Percentiles rank a stretch among this genome's conserved stretches.
phyloP scores from a whole-genome alignment of 495 filamentous ascomycete genomes.

The Aspergillus biplanus region DNA sequence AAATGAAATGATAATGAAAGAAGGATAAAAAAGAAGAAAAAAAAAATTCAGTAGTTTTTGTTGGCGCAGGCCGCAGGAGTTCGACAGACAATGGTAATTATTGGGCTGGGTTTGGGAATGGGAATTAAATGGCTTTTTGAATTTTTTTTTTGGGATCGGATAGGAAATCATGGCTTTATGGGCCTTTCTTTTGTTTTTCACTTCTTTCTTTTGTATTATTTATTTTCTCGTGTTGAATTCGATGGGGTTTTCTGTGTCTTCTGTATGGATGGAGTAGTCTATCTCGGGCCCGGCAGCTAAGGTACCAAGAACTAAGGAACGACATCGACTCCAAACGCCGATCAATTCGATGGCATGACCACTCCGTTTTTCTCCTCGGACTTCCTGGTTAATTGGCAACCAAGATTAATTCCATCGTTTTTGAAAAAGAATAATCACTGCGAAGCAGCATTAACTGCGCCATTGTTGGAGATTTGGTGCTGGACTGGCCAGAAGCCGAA shows the following conservation, averaged over 20 bases:
- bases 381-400: no score
- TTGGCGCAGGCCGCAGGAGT: slow-evolving; percentile 23
- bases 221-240: slow-evolving; percentile 17
- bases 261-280: not conserved
- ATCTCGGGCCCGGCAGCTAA: not conserved
- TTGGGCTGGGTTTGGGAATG: slow-evolving; percentile 18
- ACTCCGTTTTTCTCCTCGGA: no score
- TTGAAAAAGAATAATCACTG: no score
- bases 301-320: no score
- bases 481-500: slow-evolving; percentile 21
- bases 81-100: slow-evolving; percentile 11
- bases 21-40: not conserved
- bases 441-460: no score
- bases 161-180: not conserved
- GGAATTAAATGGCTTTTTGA: not conserved
- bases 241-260: not conserved
- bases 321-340: no score
- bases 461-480: not conserved
- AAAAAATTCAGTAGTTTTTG: not conserved
- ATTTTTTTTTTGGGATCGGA: slow-evolving; percentile 10
- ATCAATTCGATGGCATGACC: no score
- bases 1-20: not conserved
- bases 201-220: slow-evolving; percentile 22
- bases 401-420: no score
- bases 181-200: slow-evolving; percentile 5